Evolutionary conservation across 73 alveolate genomes (phyloP).

Genomic region (Paramecium pentaurelia): DNA sequence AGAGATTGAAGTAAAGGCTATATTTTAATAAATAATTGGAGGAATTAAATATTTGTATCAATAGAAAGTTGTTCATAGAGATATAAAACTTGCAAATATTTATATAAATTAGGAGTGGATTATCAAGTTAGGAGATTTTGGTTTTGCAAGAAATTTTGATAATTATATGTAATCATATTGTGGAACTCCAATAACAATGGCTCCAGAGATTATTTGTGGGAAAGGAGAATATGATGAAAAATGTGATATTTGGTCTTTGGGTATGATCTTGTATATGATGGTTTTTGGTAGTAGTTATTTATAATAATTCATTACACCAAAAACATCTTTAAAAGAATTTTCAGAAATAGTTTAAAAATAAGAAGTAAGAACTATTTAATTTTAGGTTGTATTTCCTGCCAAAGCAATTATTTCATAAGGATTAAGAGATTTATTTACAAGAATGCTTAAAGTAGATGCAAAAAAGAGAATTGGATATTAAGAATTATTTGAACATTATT

Average conservation of each 20-base stretch:
- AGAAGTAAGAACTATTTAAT: not conserved
- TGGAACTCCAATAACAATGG: conserved; percentile 25
- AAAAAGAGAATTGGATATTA: not conserved
- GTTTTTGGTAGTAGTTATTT: conserved; percentile 2
- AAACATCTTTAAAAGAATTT: not conserved
- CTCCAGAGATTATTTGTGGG: conserved; percentile 36
- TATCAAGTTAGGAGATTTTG: conserved; percentile 50
- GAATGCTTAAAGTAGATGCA: not conserved
- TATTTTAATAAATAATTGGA: conserved; percentile 56
- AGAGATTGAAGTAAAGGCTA: not conserved
- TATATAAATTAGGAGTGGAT: conserved; percentile 36
- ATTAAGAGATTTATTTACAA: not conserved
- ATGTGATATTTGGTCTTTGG: conserved; percentile 56
- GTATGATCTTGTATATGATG: conserved; percentile 32
- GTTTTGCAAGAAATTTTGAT: conserved; percentile 33
- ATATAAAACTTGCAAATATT: conserved; percentile 83
- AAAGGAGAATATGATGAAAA: not conserved
- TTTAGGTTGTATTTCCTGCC: not conserved
- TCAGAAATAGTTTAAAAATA: not conserved
- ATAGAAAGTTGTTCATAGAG: conserved; percentile 80
- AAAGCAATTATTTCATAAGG: not conserved
- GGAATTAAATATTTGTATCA: conserved; percentile 76
- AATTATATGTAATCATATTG: not conserved
- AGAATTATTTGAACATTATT: not conserved
- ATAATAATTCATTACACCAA: not conserved